Base-by-base conservation (phyloP, 1,139 yeast species). In the Wickerhamomyces sp. region DNA sequence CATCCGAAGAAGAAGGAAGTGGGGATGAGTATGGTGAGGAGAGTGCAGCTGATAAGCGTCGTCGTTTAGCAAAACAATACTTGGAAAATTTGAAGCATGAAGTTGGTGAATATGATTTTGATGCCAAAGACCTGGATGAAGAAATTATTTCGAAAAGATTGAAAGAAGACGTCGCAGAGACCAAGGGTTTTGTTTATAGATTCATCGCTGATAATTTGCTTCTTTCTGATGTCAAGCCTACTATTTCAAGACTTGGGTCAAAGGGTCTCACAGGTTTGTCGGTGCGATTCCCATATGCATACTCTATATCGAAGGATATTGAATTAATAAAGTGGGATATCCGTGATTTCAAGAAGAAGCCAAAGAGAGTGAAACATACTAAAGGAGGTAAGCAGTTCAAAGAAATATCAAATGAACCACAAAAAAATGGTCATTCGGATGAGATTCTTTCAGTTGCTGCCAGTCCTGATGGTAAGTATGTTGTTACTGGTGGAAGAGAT, bases 31-130 rank as follows among this genome's bases (percentile, higher is more conserved):
- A 78, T 47, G 76, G 67, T 18, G 71, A 69, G 20, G 98, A 91
- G 58, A 78, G 76, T 34, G 94, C 89, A 16, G 94, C 96, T 1
- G 98, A 91, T 53, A 89, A 87, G 59, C 76, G 99, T 61, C 76
- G 97, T 62, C 69, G 97, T 53, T 67, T 91, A 45, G 98, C 98
- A 16, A 88, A 88, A 58, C 94, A 89, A 58, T 91, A 91, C 59
- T 66, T 91, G 47, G 91, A 84, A 30, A 85, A 85, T 53, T 62
- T 91, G 51, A 78, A 82, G 54, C 60, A 63, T 4, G 85, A 78
- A 43, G 67, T 70, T 15, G 76, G 70, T 21, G 69, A 55, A 10
- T 54, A 60, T 31, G 55, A 82, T 28, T 87, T 87, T 51, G 94
- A 87, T 64, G 96, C 97, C n/a, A 77, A 79, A 47, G 96, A 89